Conservation (phyloP, 2,329 filamentous ascomycete genomes). For the Talaromyces sp. region DNA sequence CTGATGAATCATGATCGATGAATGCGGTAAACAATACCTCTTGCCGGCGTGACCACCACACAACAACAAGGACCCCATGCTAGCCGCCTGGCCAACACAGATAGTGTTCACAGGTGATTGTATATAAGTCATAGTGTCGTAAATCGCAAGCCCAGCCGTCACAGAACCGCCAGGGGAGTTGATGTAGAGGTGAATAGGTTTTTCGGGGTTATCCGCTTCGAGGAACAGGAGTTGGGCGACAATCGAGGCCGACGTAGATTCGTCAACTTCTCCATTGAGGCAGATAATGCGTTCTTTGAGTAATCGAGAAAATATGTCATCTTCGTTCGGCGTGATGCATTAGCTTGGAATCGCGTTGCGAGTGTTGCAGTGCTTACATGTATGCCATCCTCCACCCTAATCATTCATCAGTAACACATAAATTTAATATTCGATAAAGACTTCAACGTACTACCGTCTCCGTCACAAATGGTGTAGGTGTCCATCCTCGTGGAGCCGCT, state of each 20-base stretch:
- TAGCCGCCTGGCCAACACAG: constrained; percentile 88
- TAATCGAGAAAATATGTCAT: constrained; percentile 77
- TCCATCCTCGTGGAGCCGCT: constrained; percentile 37
- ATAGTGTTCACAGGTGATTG: constrained; percentile 88
- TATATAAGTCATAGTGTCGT: constrained; percentile 99
- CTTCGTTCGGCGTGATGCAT: constrained; percentile 36
- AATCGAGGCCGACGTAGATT: constrained; percentile 84
- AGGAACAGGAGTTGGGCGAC: constrained; percentile 96
- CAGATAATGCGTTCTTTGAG: constrained; percentile 90
- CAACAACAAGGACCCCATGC: constrained; percentile 86
- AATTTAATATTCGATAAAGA: neutral
- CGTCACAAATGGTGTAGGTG: constrained; percentile 51
- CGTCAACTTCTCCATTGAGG: constrained; percentile 86
- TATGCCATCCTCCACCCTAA: constrained; percentile 70
- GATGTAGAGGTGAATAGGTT: constrained; percentile 96
- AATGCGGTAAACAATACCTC: constrained; percentile 85
- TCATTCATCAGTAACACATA: neutral
- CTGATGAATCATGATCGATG: constrained; percentile 95
- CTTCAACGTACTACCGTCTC: constrained; percentile 50
- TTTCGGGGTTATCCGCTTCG: constrained; percentile 91
- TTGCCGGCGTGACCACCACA: constrained; percentile 80
- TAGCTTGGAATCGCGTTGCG: constrained; percentile 14
- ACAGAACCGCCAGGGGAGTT: constrained; percentile 94
- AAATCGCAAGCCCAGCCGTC: constrained; percentile 79
- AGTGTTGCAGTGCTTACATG: constrained; percentile 54